Evolutionary conservation across 495 filamentous ascomycete genomes (phyloP), one percentile per base, ranked within the genome.

Genomic region (Entonaema liquescens): DNA sequence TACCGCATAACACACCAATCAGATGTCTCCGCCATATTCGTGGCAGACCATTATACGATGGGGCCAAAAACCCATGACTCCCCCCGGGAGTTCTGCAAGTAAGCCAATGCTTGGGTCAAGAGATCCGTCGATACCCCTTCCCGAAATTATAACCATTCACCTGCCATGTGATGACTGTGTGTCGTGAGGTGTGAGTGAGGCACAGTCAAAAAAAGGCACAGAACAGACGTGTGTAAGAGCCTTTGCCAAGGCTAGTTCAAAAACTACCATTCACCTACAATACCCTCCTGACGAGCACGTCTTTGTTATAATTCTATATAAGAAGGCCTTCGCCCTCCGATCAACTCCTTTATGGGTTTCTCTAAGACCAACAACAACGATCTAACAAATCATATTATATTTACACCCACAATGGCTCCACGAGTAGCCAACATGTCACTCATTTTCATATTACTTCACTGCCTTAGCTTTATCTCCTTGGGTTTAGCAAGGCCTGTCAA

Each of bases 21-120:
- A 68, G 56, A 25, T 7, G 26, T 21, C 5, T 54, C 11, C 33
- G 17, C 13, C 23, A 44, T 68, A 68, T 73, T 73, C 70, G 70
- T 73, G 70, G 70, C 65, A 68, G 61, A 50, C 65, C 56, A 55
- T 59, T 73, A 73, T 59, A 73, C 70, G 65, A 66, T 68, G 26
- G 57, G 2, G 15, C 13, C 64, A 19, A 12, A 33, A 53, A 33
- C 56, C 50, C 54, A 67, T 72, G 56, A 61, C 65, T 61, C 36
- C 47, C 49, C 17, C 47, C n/a, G n/a, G 60, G 62, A 61, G 59
- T 65, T 72, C 65, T 61, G 69, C 49, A 72, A 21, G 60, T 72
- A 61, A 68, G 59, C 59, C 54, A 56, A 21, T 59, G 23, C 40
- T 60, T 59, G 36, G 59, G 36, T 67, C 63, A 47, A 59, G 59